A percentile compares a stretch with the other conserved stretches of the same genome.
phyloP scores from a whole-genome alignment of 1,284 basidiomycete species.

The Sanghuangporus weigelae region DNA sequence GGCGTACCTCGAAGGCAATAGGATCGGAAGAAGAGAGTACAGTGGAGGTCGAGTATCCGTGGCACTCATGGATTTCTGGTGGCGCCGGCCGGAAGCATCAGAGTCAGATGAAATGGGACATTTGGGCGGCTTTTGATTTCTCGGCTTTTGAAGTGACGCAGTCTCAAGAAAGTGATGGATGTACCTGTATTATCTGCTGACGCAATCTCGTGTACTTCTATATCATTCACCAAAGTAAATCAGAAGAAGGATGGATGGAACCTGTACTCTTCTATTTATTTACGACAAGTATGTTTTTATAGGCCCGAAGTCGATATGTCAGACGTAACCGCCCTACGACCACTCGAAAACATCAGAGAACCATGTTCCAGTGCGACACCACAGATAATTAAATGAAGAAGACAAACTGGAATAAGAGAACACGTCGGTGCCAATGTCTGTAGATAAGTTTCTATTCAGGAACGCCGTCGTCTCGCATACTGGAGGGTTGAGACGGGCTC shows the following conservation, averaged over 20 bases:
- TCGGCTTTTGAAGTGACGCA: neutral
- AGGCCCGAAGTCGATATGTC: too few relatives aligned
- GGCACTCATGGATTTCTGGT: constrained; percentile 15
- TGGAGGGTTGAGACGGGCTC: neutral
- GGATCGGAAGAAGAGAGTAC: neutral
- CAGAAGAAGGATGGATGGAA: too few relatives aligned
- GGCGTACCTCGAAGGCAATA: constrained; percentile 3
- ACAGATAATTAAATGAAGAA: neutral
- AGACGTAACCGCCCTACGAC: too few relatives aligned
- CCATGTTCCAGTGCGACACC: neutral
- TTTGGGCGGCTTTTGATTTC: constrained; percentile 14
- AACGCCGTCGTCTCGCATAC: neutral
- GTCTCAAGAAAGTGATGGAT: neutral
- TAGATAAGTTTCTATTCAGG: neutral
- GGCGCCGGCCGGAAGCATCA: neutral
- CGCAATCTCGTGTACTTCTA: neutral
- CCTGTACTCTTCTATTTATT: too few relatives aligned
- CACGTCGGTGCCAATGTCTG: neutral
- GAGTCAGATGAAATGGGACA: constrained; percentile 4
- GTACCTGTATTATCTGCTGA: neutral
- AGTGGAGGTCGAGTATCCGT: constrained; percentile 12
- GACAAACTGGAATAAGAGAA: neutral
- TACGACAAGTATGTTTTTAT: too few relatives aligned
- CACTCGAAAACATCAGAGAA: too few relatives aligned
- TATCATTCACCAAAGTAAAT: neutral